Conservation (phyloP, 2,329 filamentous ascomycete genomes). For the Colletotrichum musicola region DNA sequence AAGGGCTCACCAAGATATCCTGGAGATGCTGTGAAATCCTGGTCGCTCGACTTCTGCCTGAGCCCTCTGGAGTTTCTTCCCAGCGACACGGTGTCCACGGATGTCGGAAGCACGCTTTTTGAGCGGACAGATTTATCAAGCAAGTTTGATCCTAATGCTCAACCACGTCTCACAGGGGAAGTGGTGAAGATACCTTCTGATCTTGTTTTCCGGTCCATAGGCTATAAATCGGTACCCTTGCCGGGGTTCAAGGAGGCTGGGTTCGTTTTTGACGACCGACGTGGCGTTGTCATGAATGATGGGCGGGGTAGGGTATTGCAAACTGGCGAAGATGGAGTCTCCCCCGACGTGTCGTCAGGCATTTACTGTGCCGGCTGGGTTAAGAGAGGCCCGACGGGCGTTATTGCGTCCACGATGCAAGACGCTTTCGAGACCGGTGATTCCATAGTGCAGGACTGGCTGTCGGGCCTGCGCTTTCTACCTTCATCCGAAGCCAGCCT, state of each 20-base stretch:
- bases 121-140: constrained; percentile 69
- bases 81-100: constrained; percentile 55
- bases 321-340: constrained; percentile 47
- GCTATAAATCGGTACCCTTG: constrained; percentile 86
- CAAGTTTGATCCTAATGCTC: constrained; percentile 65
- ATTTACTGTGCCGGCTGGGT: constrained; percentile 97
- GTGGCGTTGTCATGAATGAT: constrained; percentile 87
- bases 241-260: constrained; percentile 79
- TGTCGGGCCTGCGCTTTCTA: constrained; percentile 56
- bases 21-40: constrained; percentile 71
- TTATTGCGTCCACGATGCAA: constrained; percentile 95
- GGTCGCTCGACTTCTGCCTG: constrained; percentile 89
- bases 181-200: constrained; percentile 70
- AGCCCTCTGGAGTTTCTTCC: constrained; percentile 78
- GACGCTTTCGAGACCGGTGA: constrained; percentile 94
- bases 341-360: constrained; percentile 69
- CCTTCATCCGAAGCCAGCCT: constrained; percentile 25
- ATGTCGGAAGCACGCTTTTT: constrained; percentile 77
- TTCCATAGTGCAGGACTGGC: constrained; percentile 84
- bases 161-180: constrained; percentile 62
- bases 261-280: constrained; percentile 80
- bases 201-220: constrained; percentile 92
- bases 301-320: constrained; percentile 76
- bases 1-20: constrained; percentile 75
- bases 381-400: constrained; percentile 92